phyloP scores from a whole-genome alignment of 2,329 filamentous ascomycete genomes.

The Hyphodiscus sp. region DNA sequence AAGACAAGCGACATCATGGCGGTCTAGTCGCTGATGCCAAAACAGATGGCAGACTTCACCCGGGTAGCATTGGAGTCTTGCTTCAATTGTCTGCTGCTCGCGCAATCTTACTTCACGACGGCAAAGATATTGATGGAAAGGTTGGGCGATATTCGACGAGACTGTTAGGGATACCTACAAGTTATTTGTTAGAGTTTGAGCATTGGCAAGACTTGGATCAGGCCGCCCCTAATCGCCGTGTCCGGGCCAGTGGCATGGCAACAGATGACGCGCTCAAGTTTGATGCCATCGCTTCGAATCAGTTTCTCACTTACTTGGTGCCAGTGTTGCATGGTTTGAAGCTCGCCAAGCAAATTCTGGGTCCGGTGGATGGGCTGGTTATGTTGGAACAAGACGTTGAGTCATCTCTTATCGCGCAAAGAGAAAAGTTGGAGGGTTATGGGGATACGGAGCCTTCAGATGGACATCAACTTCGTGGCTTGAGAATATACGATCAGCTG shows the following conservation, averaged over 20 bases:
- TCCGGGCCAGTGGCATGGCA: neutral
- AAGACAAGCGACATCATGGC: constrained; percentile 23
- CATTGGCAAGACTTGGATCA: no score
- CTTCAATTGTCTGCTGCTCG: constrained; percentile 39
- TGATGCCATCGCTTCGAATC: neutral
- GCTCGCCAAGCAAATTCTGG: constrained; percentile 31
- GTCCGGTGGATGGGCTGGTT: constrained; percentile 8
- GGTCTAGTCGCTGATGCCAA: constrained; percentile 4
- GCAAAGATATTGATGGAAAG: constrained; percentile 34
- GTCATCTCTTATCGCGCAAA: neutral
- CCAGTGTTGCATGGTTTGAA: constrained; percentile 37
- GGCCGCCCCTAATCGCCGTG: no score
- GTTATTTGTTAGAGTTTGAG: constrained; percentile 1
- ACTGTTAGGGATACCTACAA: constrained; percentile 13
- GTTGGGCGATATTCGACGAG: constrained; percentile 34
- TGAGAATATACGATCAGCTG: constrained; percentile 6
- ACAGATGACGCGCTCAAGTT: neutral
- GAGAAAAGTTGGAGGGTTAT: neutral
- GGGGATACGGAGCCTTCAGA: neutral
- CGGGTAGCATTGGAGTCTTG: constrained; percentile 35
- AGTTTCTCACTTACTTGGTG: constrained; percentile 27
- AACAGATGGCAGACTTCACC: constrained; percentile 33
- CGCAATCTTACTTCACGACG: constrained; percentile 31
- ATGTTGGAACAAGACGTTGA: neutral
- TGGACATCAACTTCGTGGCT: neutral